Evolutionary conservation across 345 rosid genomes (phyloP), one percentile per base, ranked within the genome.

Genomic region (Viola odorata): DNA sequence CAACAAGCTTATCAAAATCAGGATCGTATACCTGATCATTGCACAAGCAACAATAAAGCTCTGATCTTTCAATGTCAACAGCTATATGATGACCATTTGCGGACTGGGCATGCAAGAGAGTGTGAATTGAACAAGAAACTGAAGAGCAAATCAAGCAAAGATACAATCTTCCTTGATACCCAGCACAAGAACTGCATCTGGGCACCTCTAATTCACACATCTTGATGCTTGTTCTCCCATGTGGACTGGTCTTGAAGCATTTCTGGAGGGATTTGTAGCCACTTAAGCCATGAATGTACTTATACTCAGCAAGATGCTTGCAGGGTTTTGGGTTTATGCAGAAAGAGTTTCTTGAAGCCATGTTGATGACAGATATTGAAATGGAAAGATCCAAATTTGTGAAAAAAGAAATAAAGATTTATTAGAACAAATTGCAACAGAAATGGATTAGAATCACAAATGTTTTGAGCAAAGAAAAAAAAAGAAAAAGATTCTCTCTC

Each of bases 291-390:
- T 81, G 67, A 51, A 69, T 86, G 45, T 79, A 84, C 87, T 86
- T 88, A 81, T 83, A 88, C 73, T 84, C 81, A 36, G 90, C 84
- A 14, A 88, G 79, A 75, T 91, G 98, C 55, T 68, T 70, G 82
- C 96, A 91, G 51, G 80, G 81, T 57, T 82, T 81, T 53, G 95
- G 87, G 45, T 68, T 73, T 60, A 80, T 55, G 71, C 58, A 65
- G 54, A 62, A 69, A 68, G 75, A 59, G 69, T 73, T 79, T 61
- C 83, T 71, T 61, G 77, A 65, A 55, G 80, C 74, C 96, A 89
- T 84, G 63, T 59, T 63, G 53, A 60, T 54, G 37, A 23, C 32
- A 37, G 50, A 63, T 67, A 69, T 52, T 40, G 45, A 40, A 50
- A 47, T 8, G 14, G 47, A 2, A 53, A 59, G 10, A 17, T 50